phyloP scores from a whole-genome alignment of 768 basidiomycete species.

The Lactifluus volemus region DNA sequence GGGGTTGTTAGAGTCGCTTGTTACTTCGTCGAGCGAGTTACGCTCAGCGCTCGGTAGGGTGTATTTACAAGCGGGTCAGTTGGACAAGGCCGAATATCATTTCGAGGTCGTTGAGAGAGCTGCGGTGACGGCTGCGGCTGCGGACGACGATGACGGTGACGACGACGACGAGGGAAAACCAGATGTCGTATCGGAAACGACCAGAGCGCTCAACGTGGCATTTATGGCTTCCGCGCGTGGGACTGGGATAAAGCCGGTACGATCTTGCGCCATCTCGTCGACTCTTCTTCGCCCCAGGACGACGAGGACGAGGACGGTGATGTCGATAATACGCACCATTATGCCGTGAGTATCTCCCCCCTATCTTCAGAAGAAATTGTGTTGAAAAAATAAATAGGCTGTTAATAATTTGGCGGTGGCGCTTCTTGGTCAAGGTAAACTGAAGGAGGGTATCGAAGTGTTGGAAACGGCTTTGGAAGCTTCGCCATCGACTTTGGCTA shows the following conservation, averaged over 20 bases:
- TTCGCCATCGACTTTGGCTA: slow-evolving; percentile 63
- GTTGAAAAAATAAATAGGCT: slow-evolving; percentile 40
- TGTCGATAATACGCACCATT: slow-evolving; percentile 33
- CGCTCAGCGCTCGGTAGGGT: slow-evolving; percentile 65
- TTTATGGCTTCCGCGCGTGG: slow-evolving; percentile 61
- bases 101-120: slow-evolving; percentile 37
- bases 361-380: too few species aligned
- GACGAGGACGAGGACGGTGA: slow-evolving; percentile 35
- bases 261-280: slow-evolving; percentile 36
- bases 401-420: slow-evolving; percentile 72
- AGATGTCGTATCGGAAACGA: slow-evolving; percentile 31
- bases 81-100: slow-evolving; percentile 49
- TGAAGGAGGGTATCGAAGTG: slow-evolving; percentile 69
- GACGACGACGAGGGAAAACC: slow-evolving; percentile 9
- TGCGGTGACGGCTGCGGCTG: slow-evolving; percentile 12
- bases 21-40: slow-evolving; percentile 32
- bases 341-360: background rate
- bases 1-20: slow-evolving; percentile 60
- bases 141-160: background rate
- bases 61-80: slow-evolving; percentile 65
- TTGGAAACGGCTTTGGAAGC: slow-evolving; percentile 52
- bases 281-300: slow-evolving; percentile 26
- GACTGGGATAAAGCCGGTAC: slow-evolving; percentile 52
- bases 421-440: slow-evolving; percentile 56
- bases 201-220: slow-evolving; percentile 51